Base-by-base conservation (phyloP, 768 basidiomycete genomes). In the Xerocomellus chrysenteron region DNA sequence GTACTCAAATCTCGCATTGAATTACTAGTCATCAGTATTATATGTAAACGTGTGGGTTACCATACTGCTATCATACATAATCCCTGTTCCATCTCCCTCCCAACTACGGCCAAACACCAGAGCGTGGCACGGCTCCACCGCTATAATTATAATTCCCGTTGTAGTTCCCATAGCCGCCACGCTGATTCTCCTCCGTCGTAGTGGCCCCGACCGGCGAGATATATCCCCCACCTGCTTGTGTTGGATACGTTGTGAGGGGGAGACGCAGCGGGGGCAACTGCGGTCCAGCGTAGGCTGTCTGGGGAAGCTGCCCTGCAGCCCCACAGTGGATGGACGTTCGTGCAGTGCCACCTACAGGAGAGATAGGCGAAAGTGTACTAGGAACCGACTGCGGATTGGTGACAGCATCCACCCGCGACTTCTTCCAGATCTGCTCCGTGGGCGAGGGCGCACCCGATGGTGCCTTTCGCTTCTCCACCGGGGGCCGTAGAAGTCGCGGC, bases 371-470 rank as follows among this genome's bases (percentile, higher is more conserved):
- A 58, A 68, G 64, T 32, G 52, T 11, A 41, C 45, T 48, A 28
- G 62, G 33, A 47, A 55, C 52, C 30, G 57, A 28, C 37, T 58
- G 65, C 24, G 36, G 5, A 21, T 50, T 63, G 30, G 61, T 43
- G 45, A 64, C 50, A 0, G 55, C 50, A 35, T 78, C 75, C 35
- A 70, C 55, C 17, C 79, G 75, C 8, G 79, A 76, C 70, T 87
- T 89, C 76, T 91, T 92, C 89, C 88, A 91, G 36, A 85, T 80
- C 58, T 80, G 81, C 63, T 88, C 88, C 5, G 85, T 80, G 9
- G 82, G 81, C 16, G 85, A 82, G 1, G 69, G 60, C 46, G 78
- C 62, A 13, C 81, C 84, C 10, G 76, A 72, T 6, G 76, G 70
- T 11, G 82, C 81, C 65, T 86, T 88, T 63, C 88, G 82, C 64